Percentiles rank a stretch among this genome's conserved stretches.
These are phyloP conservation scores for Aspergillus felis DNA, from an alignment of 2,329 filamentous ascomycete species.

Conservation along the genomic window DNA sequence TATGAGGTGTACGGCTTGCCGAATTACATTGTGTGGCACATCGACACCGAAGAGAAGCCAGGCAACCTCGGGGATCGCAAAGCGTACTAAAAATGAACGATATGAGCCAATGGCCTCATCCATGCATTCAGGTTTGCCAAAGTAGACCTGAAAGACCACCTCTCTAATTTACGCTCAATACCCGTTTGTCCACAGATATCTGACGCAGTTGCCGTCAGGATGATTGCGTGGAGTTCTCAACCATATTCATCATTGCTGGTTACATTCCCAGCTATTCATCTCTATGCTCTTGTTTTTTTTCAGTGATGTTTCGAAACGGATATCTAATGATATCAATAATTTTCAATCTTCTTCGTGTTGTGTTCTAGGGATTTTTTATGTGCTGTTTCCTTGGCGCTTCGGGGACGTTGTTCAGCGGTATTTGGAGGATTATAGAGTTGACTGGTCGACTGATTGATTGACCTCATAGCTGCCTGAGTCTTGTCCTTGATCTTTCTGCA, in stretches of 20 bases:
- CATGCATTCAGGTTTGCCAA: background rate
- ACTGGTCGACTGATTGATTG: slow-evolving; percentile 14
- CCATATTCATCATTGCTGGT: background rate
- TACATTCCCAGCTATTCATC: slow-evolving; percentile 10
- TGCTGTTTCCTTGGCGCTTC: slow-evolving; percentile 33
- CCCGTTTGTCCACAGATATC: slow-evolving; percentile 15
- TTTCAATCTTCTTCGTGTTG: slow-evolving; percentile 26
- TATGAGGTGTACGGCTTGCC: slow-evolving; percentile 89
- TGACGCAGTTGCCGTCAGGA: slow-evolving; percentile 11
- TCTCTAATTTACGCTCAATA: slow-evolving; percentile 4
- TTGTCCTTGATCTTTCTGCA: slow-evolving; percentile 7
- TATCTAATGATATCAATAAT: slow-evolving; percentile 34
- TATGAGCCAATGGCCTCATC: slow-evolving; percentile 2
- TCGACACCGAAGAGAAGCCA: slow-evolving; percentile 91
- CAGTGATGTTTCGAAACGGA: slow-evolving; percentile 23
- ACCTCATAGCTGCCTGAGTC: slow-evolving; percentile 13
- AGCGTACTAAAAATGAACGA: slow-evolving; percentile 29
- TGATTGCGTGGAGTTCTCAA: slow-evolving; percentile 8
- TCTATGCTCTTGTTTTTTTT: slow-evolving; percentile 12
- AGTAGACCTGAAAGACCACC: background rate
- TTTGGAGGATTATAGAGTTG: slow-evolving; percentile 23
- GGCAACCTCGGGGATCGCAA: slow-evolving; percentile 59
- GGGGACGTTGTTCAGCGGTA: slow-evolving; percentile 31
- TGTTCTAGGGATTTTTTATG: slow-evolving; percentile 29
- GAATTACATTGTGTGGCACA: slow-evolving; percentile 98